A percentile compares a stretch with the other conserved stretches of the same genome.
phyloP scores from a whole-genome alignment of 1,284 basidiomycete species.

The Golubevia sp. region DNA sequence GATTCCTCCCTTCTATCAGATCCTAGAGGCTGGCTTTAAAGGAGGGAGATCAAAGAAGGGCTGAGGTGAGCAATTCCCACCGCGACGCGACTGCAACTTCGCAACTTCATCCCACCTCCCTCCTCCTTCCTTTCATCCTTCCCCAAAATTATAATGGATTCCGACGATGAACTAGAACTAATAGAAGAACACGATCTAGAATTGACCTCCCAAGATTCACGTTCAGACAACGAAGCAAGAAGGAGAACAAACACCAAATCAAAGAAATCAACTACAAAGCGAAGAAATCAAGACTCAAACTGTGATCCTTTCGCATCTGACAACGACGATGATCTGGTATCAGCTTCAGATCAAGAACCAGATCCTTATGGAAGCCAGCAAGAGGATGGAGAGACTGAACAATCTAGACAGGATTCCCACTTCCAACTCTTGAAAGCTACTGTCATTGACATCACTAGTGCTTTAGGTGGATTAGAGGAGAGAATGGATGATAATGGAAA shows the following conservation, averaged over 20 bases:
- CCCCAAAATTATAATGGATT: slow-evolving; percentile 10
- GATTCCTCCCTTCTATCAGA: too few relatives aligned
- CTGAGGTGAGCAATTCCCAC: too few relatives aligned
- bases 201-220: slow-evolving; percentile 9
- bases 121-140: too few relatives aligned
- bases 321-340: neutral
- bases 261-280: slow-evolving; percentile 13
- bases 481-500: slow-evolving; percentile 15
- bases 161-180: slow-evolving; percentile 39
- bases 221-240: slow-evolving; percentile 5
- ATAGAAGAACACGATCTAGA: slow-evolving; percentile 20
- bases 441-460: slow-evolving; percentile 43
- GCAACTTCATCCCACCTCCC: too few relatives aligned
- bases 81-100: too few relatives aligned
- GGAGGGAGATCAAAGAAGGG: too few relatives aligned
- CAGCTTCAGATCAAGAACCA: neutral
- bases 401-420: slow-evolving; percentile 26
- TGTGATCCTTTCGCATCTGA: slow-evolving; percentile 4
- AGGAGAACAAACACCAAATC: slow-evolving; percentile 9
- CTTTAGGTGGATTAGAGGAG: slow-evolving; percentile 54
- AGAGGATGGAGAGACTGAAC: slow-evolving; percentile 1
- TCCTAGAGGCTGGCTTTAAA: too few relatives aligned
- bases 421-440: slow-evolving; percentile 34
- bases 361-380: neutral
- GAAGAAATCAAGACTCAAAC: neutral